phyloP scores from a whole-genome alignment of 352 stramenopile genomes.

The Phytophthora cactorum region DNA sequence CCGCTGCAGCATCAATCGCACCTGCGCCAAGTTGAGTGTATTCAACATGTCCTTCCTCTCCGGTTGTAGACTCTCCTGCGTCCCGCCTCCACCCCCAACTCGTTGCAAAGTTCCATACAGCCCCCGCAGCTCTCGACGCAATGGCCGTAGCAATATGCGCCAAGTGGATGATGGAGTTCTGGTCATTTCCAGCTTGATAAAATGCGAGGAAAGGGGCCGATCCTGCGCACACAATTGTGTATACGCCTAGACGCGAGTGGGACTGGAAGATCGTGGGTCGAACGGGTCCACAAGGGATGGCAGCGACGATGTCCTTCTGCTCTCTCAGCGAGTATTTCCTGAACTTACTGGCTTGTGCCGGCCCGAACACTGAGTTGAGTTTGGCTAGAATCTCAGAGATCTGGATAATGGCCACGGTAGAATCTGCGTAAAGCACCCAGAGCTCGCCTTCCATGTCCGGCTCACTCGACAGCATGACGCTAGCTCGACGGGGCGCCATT shows the following conservation, averaged over 20 bases:
- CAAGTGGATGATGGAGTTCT: conserved; percentile 89
- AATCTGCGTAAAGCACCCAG: conserved; percentile 81
- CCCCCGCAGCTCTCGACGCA: conserved; percentile 71
- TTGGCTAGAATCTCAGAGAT: conserved; percentile 63
- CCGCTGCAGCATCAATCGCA: conserved; percentile 59
- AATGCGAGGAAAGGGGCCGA: conserved; percentile 78
- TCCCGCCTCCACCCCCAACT: conserved; percentile 73
- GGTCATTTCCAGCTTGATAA: conserved; percentile 84
- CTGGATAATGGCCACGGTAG: conserved; percentile 81
- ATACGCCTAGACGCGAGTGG: conserved; percentile 73
- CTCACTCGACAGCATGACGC: conserved; percentile 29
- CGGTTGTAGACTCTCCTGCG: conserved; percentile 6
- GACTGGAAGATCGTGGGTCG: conserved; percentile 85
- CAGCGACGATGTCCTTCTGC: conserved; percentile 66
- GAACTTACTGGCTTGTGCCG: conserved; percentile 78
- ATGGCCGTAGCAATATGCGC: conserved; percentile 87
- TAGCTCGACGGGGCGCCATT: conserved; percentile 35
- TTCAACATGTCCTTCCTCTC: conserved; percentile 18
- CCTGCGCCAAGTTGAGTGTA: conserved; percentile 36
- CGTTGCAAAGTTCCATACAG: conserved; percentile 85
- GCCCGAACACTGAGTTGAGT: conserved; percentile 63
- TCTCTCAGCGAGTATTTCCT: conserved; percentile 83
- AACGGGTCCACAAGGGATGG: conserved; percentile 66
- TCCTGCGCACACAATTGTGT: conserved; percentile 75
- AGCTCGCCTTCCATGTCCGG: conserved; percentile 56